A percentile compares a stretch with the other conserved stretches of the same genome.
These are phyloP conservation scores for Heracleum sosnowskyi DNA, from an alignment of 129 eudicot genomes.

Conservation along the genomic window DNA sequence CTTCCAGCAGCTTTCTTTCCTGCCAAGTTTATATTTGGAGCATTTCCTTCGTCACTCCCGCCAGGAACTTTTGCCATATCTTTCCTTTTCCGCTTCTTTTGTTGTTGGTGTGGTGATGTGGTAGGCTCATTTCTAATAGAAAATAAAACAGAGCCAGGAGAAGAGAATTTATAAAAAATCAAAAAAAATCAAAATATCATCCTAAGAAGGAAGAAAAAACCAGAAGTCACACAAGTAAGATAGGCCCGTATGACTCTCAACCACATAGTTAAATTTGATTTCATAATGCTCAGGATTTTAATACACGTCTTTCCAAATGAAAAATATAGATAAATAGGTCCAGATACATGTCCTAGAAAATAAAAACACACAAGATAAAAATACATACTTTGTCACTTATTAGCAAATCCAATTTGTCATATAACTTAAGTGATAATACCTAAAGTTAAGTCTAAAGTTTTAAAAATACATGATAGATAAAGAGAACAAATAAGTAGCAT, in stretches of 20 bases:
- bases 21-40: conserved; percentile 44
- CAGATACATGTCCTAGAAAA: background rate
- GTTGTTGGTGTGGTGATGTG: conserved; percentile 58
- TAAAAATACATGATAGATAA: background rate
- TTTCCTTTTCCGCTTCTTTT: conserved; percentile 86
- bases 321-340: no score
- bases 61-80: conserved; percentile 50
- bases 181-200: background rate
- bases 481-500: no score
- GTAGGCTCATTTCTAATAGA: conserved; percentile 50
- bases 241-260: background rate
- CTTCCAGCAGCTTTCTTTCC: conserved; percentile 52
- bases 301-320: background rate
- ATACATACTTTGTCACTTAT: no score
- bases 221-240: background rate
- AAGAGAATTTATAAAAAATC: background rate
- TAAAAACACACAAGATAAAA: background rate
- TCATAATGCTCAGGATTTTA: background rate
- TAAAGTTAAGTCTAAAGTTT: background rate
- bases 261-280: background rate
- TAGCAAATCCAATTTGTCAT: background rate
- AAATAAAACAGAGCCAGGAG: conserved; percentile 16
- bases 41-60: conserved; percentile 39
- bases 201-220: background rate
- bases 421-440: background rate